Evolutionary conservation across 2,329 filamentous ascomycete genomes (phyloP), one percentile per base, ranked within the genome.

Genomic region (Ophiocordyceps camponoti-rufipedis): DNA sequence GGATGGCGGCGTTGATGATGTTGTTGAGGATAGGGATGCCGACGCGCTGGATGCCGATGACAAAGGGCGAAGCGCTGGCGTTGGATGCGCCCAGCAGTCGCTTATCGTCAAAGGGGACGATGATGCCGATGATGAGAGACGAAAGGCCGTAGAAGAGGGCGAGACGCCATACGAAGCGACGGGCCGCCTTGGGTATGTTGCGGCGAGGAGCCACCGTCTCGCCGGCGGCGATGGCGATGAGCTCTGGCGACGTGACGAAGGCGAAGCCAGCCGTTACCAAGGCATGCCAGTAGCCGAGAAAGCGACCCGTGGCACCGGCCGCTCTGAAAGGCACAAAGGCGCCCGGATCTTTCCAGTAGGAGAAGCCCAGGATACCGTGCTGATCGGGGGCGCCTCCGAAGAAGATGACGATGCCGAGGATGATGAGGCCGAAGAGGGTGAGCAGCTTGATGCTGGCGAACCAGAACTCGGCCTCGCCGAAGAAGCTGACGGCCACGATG

Each of bases 1-100:
- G 64, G 52, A 84, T 74, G 18, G 74, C 76, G 32, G 70, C 78
- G 55, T 85, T 84, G 63, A 84, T 78, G 52, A 82, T 69, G 49
- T 73, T 74, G 52, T 80, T 74, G 2, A 85, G 69, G 1, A 68
- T 71, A 2, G 64, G 61, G 52, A 88, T 85, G 11, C 74, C 70
- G 5, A 80, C 69, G 19, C 72, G 66, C 56, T 78, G 70, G 62
- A 85, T 85, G 31, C 80, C 80, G 51, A 78, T 73, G 44, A 78
- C 75, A 59, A 79, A 76, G 1, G 78, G 78, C 31, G 73, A 79
- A 2, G 75, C 72, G 9, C 68, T 71, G 9, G 76, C 55, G 53
- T 72, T 66, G 51, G 78, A 78, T 43, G 68, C 71, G 32, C 63
- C 64, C 4, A 78, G 69, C 50, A 89, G 69, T 8, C 69, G 68